Evolutionary conservation across 1,284 basidiomycete genomes (phyloP).

Genomic region (Puccinia polysora): DNA sequence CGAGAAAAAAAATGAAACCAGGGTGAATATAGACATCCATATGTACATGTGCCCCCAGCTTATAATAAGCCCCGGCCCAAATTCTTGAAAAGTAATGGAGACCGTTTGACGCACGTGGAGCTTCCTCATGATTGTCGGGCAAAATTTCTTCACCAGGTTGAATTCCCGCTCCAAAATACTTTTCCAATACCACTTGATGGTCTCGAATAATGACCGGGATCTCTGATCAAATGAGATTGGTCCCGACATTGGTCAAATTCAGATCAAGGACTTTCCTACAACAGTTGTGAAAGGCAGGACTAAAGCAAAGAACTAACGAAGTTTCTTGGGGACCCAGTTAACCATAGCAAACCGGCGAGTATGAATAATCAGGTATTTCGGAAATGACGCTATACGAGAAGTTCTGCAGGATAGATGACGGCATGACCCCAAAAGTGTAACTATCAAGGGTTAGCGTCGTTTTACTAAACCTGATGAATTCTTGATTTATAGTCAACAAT

Average conservation of each 20-base stretch:
- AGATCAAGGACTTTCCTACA: neutral
- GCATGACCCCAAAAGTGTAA: neutral
- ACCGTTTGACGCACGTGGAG: slow-evolving; percentile 49
- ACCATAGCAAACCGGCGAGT: slow-evolving; percentile 92
- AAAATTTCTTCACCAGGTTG: slow-evolving; percentile 70
- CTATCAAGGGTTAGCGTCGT: neutral
- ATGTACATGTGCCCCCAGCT: too few relatives aligned
- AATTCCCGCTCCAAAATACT: slow-evolving; percentile 68
- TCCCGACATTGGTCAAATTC: neutral
- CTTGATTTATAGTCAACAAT: slow-evolving; percentile 65
- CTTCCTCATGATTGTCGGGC: slow-evolving; percentile 60
- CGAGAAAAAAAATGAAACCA: neutral
- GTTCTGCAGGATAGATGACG: slow-evolving; percentile 57
- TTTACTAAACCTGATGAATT: neutral
- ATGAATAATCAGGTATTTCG: slow-evolving; percentile 80
- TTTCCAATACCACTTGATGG: slow-evolving; percentile 64
- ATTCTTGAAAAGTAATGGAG: neutral
- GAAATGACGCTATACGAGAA: slow-evolving; percentile 76
- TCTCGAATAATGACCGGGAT: slow-evolving; percentile 76
- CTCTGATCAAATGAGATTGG: slow-evolving; percentile 58
- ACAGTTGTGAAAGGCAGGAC: neutral
- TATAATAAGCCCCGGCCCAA: neutral
- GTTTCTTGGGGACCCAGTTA: slow-evolving; percentile 94
- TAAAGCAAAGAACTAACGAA: slow-evolving; percentile 60
- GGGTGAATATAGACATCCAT: too few relatives aligned